phyloP scores from a whole-genome alignment of 164 flowering plant genomes.

The Hamamelis virginiana region DNA sequence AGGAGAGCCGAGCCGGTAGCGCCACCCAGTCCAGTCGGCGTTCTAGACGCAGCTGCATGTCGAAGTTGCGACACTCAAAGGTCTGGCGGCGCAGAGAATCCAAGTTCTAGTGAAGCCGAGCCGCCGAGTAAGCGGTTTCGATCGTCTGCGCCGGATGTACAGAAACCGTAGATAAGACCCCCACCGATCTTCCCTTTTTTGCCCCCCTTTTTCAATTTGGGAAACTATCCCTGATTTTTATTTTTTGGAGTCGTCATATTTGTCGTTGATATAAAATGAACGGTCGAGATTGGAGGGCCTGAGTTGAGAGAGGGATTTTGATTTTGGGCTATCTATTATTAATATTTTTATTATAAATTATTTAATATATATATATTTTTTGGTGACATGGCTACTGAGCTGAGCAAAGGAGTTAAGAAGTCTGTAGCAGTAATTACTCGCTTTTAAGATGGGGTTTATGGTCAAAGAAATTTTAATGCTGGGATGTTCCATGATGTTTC shows the following conservation, averaged over 20 bases:
- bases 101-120: conserved; percentile 28
- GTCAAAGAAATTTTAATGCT: background rate
- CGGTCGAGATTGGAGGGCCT: conserved; percentile 7
- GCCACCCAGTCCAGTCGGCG: conserved; percentile 58
- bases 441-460: background rate
- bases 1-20: conserved; percentile 20
- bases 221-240: background rate
- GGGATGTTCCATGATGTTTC: background rate
- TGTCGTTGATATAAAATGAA: conserved; percentile 10
- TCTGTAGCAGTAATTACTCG: background rate
- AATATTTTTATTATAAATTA: background rate
- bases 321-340: background rate
- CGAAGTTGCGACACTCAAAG: conserved; percentile 53
- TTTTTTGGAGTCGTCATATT: background rate
- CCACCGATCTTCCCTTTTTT: background rate
- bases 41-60: conserved; percentile 67
- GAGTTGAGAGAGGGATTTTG: conserved; percentile 11
- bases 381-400: background rate
- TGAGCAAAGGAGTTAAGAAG: no score
- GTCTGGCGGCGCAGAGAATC: conserved; percentile 18
- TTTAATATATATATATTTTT: background rate
- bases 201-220: background rate
- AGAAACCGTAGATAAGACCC: conserved; percentile 29
- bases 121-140: conserved; percentile 36
- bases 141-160: conserved; percentile 36